phyloP scores from a whole-genome alignment of 495 filamentous ascomycete genomes.

The Terfezia boudieri region DNA sequence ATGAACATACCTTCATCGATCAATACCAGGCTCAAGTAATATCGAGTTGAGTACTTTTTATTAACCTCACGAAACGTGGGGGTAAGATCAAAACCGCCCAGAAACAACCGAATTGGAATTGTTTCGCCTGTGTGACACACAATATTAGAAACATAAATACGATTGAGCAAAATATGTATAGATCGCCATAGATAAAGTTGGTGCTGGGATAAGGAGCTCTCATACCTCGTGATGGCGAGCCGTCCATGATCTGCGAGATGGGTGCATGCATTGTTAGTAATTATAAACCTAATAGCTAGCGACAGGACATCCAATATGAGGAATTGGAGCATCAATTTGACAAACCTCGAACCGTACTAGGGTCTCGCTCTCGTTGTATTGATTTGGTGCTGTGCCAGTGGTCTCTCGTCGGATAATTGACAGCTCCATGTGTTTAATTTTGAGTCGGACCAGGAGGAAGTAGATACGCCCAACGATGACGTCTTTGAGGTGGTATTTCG shows the following conservation, averaged over 20 bases:
- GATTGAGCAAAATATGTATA: too few species aligned
- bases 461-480: slow-evolving; percentile 98
- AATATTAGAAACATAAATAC: neutral
- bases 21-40: slow-evolving; percentile 88
- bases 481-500: slow-evolving; percentile 97
- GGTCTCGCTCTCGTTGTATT: slow-evolving; percentile 99
- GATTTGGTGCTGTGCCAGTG: slow-evolving; percentile 94
- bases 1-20: slow-evolving; percentile 66
- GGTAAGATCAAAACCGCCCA: slow-evolving; percentile 92
- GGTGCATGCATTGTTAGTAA: neutral
- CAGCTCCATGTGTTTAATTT: slow-evolving; percentile 99
- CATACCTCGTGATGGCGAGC: slow-evolving; percentile 71
- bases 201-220: neutral
- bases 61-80: slow-evolving; percentile 99
- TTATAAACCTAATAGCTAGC: too few species aligned
- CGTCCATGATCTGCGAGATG: slow-evolving; percentile 73
- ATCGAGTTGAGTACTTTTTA: slow-evolving; percentile 97
- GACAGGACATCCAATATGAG: too few species aligned
- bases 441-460: slow-evolving; percentile 89
- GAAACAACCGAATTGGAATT: slow-evolving; percentile 91
- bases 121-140: slow-evolving; percentile 45
- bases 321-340: neutral
- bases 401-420: slow-evolving; percentile 95
- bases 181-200: slow-evolving; percentile 10
- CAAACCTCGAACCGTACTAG: slow-evolving; percentile 88